A percentile compares a stretch with the other conserved stretches of the same genome.
Conservation (phyloP, 2,329 filamentous ascomycete genomes). For the Pyrenophora tritici-repentis region DNA sequence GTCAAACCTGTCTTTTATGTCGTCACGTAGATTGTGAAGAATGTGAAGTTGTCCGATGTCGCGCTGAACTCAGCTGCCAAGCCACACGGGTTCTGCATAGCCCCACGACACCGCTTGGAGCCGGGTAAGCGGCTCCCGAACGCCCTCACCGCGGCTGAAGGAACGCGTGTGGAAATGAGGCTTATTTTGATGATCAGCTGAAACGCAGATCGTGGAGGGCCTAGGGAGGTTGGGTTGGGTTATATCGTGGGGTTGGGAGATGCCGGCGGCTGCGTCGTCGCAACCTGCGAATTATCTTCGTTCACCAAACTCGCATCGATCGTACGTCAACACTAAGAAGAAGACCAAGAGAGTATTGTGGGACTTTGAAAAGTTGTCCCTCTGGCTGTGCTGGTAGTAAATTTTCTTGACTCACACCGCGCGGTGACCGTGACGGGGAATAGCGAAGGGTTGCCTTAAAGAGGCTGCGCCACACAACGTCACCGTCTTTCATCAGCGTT, state of each 20-base stretch:
- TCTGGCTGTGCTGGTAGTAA: no score
- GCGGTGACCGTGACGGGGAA: not conserved
- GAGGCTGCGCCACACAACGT: slow-evolving; percentile 10
- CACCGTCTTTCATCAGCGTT: not conserved
- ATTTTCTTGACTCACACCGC: not conserved
- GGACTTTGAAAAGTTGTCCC: no score
- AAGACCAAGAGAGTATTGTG: no score
- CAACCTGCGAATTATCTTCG: not conserved
- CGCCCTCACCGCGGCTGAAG: slow-evolving; percentile 7
- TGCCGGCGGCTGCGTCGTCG: not conserved
- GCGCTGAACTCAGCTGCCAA: no score
- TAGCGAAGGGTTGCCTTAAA: slow-evolving; percentile 10
- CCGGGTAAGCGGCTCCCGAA: slow-evolving; percentile 5
- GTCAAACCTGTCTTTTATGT: no score
- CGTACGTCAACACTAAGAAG: no score
- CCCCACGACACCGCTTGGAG: no score
- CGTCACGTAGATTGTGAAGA: no score
- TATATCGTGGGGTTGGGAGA: not conserved
- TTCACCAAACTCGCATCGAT: not conserved
- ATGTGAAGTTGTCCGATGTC: no score
- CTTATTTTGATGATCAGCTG: slow-evolving; percentile 12
- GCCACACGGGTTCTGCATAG: no score
- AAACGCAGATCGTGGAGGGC: slow-evolving; percentile 1
- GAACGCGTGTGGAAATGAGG: slow-evolving; percentile 9
- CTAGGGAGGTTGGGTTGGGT: not conserved